A percentile compares a stretch with the other conserved stretches of the same genome.
These are phyloP conservation scores for Inga leiocalycina DNA, from an alignment of 306 rosid species.

Conservation along the genomic window DNA sequence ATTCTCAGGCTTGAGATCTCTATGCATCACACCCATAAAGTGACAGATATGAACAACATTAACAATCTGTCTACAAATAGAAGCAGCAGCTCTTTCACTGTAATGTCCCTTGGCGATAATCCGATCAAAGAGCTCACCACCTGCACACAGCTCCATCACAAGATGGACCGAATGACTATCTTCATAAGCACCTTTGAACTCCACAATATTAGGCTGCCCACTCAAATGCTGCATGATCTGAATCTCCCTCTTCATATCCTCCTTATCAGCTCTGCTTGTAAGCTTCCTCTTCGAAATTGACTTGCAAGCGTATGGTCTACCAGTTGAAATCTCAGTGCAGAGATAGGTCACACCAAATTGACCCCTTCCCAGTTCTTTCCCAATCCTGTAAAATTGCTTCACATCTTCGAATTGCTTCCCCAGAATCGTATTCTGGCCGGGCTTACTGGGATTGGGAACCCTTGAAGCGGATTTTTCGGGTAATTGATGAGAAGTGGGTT, in stretches of 20 bases:
- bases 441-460: slow-evolving; percentile 39
- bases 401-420: slow-evolving; percentile 83
- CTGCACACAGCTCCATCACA: slow-evolving; percentile 92
- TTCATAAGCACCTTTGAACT: slow-evolving; percentile 89
- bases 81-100: slow-evolving; percentile 86
- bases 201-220: slow-evolving; percentile 89
- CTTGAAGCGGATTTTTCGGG: slow-evolving; percentile 49
- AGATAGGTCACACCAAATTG: slow-evolving; percentile 84
- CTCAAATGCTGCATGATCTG: slow-evolving; percentile 95
- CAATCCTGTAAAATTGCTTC: slow-evolving; percentile 54
- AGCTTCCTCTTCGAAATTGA: slow-evolving; percentile 86
- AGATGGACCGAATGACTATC: slow-evolving; percentile 78
- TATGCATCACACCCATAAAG: slow-evolving; percentile 96
- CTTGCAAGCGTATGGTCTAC: slow-evolving; percentile 72
- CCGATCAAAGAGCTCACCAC: slow-evolving; percentile 89
- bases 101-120: slow-evolving; percentile 89
- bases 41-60: slow-evolving; percentile 85
- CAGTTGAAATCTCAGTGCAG: slow-evolving; percentile 72
- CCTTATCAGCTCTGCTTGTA: slow-evolving; percentile 65
- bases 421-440: slow-evolving; percentile 53
- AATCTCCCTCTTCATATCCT: slow-evolving; percentile 85
- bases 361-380: slow-evolving; percentile 88
- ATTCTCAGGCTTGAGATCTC: slow-evolving; percentile 95
- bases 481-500: slow-evolving; percentile 36
- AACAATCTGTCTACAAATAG: slow-evolving; percentile 81